A percentile compares a stretch with the other conserved stretches of the same genome.
Conservation (phyloP, 148 eudicot genomes). For the Polygonum maritimum region DNA sequence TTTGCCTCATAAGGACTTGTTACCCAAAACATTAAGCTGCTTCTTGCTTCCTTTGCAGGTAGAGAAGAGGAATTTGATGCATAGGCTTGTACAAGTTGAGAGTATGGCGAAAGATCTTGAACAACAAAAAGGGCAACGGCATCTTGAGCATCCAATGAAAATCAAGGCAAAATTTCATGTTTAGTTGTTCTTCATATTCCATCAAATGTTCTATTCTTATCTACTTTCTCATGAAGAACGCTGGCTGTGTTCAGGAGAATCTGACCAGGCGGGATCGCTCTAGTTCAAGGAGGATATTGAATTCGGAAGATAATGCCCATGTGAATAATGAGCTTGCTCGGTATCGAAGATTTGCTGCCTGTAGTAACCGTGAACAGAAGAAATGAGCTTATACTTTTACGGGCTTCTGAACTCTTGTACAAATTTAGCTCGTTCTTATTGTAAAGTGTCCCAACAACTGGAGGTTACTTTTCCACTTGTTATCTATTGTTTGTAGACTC, state of each 20-base stretch:
- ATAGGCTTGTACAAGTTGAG: slow-evolving; percentile 39
- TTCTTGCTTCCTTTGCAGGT: slow-evolving; percentile 21
- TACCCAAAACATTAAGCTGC: slow-evolving; percentile 10
- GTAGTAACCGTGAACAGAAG: neutral
- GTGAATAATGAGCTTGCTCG: slow-evolving; percentile 5
- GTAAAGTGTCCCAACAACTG: neutral
- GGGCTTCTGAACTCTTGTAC: neutral
- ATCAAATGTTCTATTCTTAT: neutral
- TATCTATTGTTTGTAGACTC: neutral
- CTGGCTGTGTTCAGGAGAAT: neutral
- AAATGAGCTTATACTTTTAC: neutral
- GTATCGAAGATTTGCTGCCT: neutral
- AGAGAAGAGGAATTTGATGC: slow-evolving; percentile 43
- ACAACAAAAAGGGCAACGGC: slow-evolving; percentile 26
- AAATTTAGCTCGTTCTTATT: neutral
- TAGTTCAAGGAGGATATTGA: slow-evolving; percentile 1
- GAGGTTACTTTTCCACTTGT: neutral
- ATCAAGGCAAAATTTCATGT: slow-evolving; percentile 14
- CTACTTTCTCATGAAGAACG: neutral
- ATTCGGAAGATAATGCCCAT: neutral
- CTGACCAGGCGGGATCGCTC: neutral
- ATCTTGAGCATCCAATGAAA: slow-evolving; percentile 23
- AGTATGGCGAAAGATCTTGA: slow-evolving; percentile 37
- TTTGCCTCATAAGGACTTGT: neutral
- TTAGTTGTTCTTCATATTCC: neutral